A percentile compares a stretch with the other conserved stretches of the same genome.
Conservation (phyloP, 345 rosid species). For the Turritis glabra region DNA sequence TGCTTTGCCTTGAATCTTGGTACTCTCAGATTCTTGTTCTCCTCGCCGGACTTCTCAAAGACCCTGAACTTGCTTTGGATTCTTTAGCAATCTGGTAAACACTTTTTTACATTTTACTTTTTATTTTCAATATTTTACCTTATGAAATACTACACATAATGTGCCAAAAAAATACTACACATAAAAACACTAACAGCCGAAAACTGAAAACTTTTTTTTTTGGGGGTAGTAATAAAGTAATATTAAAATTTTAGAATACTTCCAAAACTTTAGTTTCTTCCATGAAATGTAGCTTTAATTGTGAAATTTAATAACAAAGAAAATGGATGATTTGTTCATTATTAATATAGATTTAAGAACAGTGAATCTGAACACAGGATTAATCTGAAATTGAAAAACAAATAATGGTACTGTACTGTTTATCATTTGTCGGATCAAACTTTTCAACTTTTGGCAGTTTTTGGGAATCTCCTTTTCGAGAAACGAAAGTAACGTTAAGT, state of each 20-base stretch:
- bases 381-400: too few species aligned
- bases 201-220: not conserved
- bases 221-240: not conserved
- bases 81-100: slow-evolving; percentile 58
- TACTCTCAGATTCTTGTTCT: slow-evolving; percentile 57
- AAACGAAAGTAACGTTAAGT: slow-evolving; percentile 17
- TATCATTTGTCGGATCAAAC: slow-evolving; percentile 6
- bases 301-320: not conserved
- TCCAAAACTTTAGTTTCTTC: not conserved
- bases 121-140: not conserved
- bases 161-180: not conserved
- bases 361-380: not conserved
- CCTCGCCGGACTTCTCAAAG: slow-evolving; percentile 59
- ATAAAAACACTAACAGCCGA: not conserved
- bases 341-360: not conserved
- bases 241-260: not conserved
- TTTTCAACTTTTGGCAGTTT: slow-evolving; percentile 10
- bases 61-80: slow-evolving; percentile 61
- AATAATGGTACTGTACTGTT: not conserved
- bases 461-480: not conserved
- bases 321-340: not conserved
- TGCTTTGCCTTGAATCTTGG: slow-evolving; percentile 68
- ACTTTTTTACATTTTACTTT: not conserved
- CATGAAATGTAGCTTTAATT: not conserved
- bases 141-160: not conserved